Evolutionary conservation across 1,284 basidiomycete genomes (phyloP), one percentile per base, ranked within the genome.

Genomic region (Austropuccinia psidii): DNA sequence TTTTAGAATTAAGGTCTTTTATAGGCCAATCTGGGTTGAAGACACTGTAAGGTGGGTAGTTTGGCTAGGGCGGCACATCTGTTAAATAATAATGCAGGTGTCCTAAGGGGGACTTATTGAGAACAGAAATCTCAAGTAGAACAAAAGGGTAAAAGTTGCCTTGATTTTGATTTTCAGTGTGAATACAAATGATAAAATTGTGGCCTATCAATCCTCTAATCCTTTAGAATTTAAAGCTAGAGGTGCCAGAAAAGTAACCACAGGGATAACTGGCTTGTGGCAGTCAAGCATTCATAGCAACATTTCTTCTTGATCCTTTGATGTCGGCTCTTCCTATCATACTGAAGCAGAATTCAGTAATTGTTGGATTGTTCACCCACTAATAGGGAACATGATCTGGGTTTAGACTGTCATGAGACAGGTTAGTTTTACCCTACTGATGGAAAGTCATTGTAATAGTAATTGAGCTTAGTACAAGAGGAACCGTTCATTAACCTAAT

Each of bases 361-460:
- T 76, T 76, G 82, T 84, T 85, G 84, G 84, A 85, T 85, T 85
- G 83, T 85, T 85, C 84, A 85, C 83, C 84, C 83, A 85, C 84
- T 85, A 84, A 85, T 85, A 85, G 84, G 84, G 83, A 85, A 85
- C 83, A 84, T 84, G 83, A 84, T 83, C 83, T 84, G 83, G 84
- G 84, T 85, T 85, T 85, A 85, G 84, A 85, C 84, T 83, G 82
- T 85, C 83, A 83, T 85, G 84, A 85, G 84, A 85, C 84, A 85
- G 84, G 84, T 85, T 85, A 85, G 85, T 85, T 85, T 85, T 85
- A 85, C 84, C 84, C 84, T 85, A 85, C 84, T 85, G 84, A 85
- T 85, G 84, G 83, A 83, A 83, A 80, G 84, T 85, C 82, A 82
- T 85, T 83, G 82, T 84, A 84, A 85, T 82, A 84, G 85, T 85